These are phyloP conservation scores for Lactarius vividus DNA, from an alignment of 768 basidiomycete genomes.

Conservation along the genomic window DNA sequence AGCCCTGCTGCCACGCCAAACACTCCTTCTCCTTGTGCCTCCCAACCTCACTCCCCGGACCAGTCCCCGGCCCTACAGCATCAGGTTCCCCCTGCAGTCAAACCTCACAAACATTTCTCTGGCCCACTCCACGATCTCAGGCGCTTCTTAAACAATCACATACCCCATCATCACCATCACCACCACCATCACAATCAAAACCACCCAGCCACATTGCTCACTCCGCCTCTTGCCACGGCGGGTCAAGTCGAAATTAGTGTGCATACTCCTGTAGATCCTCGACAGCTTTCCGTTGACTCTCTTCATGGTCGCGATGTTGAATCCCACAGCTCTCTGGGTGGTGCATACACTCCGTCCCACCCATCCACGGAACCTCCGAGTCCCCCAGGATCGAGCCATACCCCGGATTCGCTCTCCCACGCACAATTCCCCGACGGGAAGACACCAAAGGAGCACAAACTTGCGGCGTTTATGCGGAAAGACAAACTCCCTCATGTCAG, in stretches of 20 bases:
- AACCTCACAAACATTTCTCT: conserved; percentile 42
- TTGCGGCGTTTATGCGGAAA: conserved; percentile 38
- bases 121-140: conserved; percentile 91
- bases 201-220: conserved; percentile 29
- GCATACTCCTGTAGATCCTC: conserved; percentile 35
- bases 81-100: conserved; percentile 21
- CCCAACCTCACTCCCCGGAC: conserved; percentile 25
- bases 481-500: conserved; percentile 33
- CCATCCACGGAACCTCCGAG: conserved; percentile 25
- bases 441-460: conserved; percentile 31
- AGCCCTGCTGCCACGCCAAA: conserved; percentile 29
- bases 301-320: conserved; percentile 38
- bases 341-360: conserved; percentile 31
- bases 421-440: conserved; percentile 22
- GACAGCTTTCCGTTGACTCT: conserved; percentile 38
- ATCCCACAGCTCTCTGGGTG: conserved; percentile 36
- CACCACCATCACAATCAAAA: conserved; percentile 26
- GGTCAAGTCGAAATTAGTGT: conserved; percentile 32
- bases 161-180: conserved; percentile 50
- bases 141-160: conserved; percentile 91
- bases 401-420: conserved; percentile 1
- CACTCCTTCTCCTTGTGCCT: conserved; percentile 13
- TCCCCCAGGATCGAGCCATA: conserved; percentile 24
- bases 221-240: conserved; percentile 29
- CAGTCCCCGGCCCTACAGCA: conserved; percentile 16